phyloP scores from a whole-genome alignment of 1,139 yeast genomes.

The Kluyveromyces sp. region DNA sequence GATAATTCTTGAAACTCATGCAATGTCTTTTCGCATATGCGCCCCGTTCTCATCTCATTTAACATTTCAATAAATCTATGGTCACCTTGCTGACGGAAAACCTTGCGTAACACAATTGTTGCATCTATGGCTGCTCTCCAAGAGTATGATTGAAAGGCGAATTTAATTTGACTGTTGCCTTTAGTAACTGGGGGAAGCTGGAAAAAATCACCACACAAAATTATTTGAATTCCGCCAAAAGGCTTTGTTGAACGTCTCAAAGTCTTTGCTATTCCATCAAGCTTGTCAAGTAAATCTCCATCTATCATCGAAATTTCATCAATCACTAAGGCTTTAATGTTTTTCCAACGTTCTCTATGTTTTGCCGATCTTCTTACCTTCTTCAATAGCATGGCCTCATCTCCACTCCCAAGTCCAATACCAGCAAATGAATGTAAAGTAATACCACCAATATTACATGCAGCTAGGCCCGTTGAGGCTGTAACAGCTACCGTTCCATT shows the following conservation, averaged over 20 bases:
- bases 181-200: constrained; percentile 80
- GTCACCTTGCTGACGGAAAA: constrained; percentile 90
- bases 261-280: constrained; percentile 56
- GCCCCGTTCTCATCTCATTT: constrained; percentile 78
- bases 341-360: constrained; percentile 54
- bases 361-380: constrained; percentile 52
- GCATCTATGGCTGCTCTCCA: constrained; percentile 64
- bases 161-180: constrained; percentile 34
- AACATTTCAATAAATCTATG: constrained; percentile 72
- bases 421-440: constrained; percentile 86
- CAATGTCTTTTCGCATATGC: constrained; percentile 48
- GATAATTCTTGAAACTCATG: constrained; percentile 47
- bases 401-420: constrained; percentile 63
- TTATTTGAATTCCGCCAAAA: constrained; percentile 84
- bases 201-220: constrained; percentile 84
- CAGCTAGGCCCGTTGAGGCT: constrained; percentile 91
- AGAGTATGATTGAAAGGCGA: constrained; percentile 70
- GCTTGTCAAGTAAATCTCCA: constrained; percentile 62
- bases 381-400: constrained; percentile 39
- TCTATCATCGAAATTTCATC: constrained; percentile 92
- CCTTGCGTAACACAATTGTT: constrained; percentile 66
- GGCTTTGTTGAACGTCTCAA: constrained; percentile 49
- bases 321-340: constrained; percentile 57
- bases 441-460: constrained; percentile 83
- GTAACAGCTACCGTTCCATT: constrained; percentile 66